A percentile compares a stretch with the other conserved stretches of the same genome.
These are phyloP conservation scores for Marchantia polymorpha DNA, from an alignment of 225 moss, liverwort and hornwort species.

Conservation along the genomic window DNA sequence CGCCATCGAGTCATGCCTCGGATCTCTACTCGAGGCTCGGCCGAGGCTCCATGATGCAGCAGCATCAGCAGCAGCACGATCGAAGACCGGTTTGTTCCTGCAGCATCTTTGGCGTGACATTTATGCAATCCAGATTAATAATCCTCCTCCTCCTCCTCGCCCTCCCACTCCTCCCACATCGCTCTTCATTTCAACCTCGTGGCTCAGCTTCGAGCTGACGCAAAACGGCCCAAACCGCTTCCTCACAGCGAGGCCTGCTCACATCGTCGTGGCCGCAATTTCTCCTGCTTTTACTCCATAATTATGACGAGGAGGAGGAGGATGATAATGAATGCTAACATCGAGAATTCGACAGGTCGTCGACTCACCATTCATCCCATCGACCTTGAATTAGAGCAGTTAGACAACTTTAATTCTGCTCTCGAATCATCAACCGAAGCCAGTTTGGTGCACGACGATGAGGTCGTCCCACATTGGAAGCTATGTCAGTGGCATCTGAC, in stretches of 20 bases:
- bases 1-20: not conserved
- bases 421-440: too few relatives aligned
- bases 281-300: too few relatives aligned
- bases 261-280: too few relatives aligned
- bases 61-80: slow-evolving; percentile 4
- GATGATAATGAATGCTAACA: too few relatives aligned
- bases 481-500: not conserved
- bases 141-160: not conserved
- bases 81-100: slow-evolving; percentile 5
- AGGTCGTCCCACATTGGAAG: not conserved
- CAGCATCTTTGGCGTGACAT: not conserved
- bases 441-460: not conserved
- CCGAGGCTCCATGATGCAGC: too few relatives aligned
- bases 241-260: too few relatives aligned
- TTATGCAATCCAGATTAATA: not conserved
- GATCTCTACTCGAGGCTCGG: too few relatives aligned
- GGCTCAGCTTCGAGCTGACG: not conserved
- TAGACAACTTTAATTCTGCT: too few relatives aligned
- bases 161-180: not conserved
- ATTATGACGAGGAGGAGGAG: too few relatives aligned
- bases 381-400: too few relatives aligned
- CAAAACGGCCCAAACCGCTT: not conserved
- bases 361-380: too few relatives aligned
- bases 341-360: too few relatives aligned
- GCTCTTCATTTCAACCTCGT: not conserved